Base-by-base conservation (phyloP, 2,329 filamentous ascomycete genomes). In the Penicillium hordei region DNA sequence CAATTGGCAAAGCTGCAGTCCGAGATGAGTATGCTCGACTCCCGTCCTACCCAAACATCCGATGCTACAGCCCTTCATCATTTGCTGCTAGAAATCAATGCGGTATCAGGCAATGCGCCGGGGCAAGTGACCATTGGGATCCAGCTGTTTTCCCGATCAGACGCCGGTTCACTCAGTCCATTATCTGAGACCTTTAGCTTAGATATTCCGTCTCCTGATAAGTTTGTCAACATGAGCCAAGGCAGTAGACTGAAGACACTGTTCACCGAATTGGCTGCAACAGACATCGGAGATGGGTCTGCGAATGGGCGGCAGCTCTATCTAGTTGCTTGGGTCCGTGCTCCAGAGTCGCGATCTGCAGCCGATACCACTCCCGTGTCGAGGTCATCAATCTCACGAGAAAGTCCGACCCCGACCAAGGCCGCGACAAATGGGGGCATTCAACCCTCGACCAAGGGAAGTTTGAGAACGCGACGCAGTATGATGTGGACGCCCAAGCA, bases 1-100 rank as follows among this genome's bases (percentile, higher is more conserved):
- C 90, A 96, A 58, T 85, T 97, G 64, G 93, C 93, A 7, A 91
- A 87, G 71, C 80, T 97, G 56, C 95, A 99, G 78, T 95, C 94
- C 5, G 86, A 93, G 70, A 99, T 99, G 94, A 96, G 92, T 74
- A 83, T 97, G 68, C 81, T 99, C 45, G 89, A 96, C 57, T 89
- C 90, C 65, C 86, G 88, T n/a, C 93, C 92, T 0, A 83, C 85
- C 21, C 81, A 85, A 4, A 79, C 84, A 10, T 76, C 85, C 17
- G 92, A 89, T 65, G 81, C 91, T 65, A 82, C 88, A 49, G 87
- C 85, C 1, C 82, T 90, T 36, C 78, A 96, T 52, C 90, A 96
- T 70, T 89, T 97, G 66, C 81, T 96, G 58, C 83, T 97, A 31
- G 91, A 96, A 66, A 83, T 97, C 60, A 93, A 89, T 68, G 88